Percentiles rank a stretch among this genome's conserved stretches.
phyloP scores from a whole-genome alignment of 1,284 basidiomycete genomes.

The Boletellus dicymbophilus region DNA sequence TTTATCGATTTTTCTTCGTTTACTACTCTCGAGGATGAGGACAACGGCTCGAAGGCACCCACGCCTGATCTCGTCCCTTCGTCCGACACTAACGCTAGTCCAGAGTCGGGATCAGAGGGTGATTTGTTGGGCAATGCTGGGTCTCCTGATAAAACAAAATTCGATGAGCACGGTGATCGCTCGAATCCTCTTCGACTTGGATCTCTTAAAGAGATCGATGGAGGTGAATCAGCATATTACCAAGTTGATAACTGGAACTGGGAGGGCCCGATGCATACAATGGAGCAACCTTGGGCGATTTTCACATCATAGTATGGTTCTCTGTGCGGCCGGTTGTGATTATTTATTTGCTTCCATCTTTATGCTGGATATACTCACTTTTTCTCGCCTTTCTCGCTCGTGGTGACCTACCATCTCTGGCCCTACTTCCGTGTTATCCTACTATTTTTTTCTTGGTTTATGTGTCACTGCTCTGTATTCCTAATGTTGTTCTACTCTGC shows the following conservation, averaged over 20 bases:
- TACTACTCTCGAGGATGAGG: slow-evolving; percentile 57
- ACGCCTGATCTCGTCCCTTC: slow-evolving; percentile 71
- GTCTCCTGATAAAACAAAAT: slow-evolving; percentile 43
- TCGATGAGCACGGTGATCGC: slow-evolving; percentile 43
- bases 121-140: slow-evolving; percentile 42
- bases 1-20: slow-evolving; percentile 71
- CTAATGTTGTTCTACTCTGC: slow-evolving; percentile 40
- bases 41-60: slow-evolving; percentile 58
- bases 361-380: slow-evolving; percentile 39
- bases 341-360: slow-evolving; percentile 40
- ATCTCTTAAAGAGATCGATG: slow-evolving; percentile 70
- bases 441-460: slow-evolving; percentile 38
- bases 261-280: slow-evolving; percentile 62
- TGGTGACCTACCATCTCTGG: slow-evolving; percentile 16
- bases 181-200: slow-evolving; percentile 59
- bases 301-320: slow-evolving; percentile 54
- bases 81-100: slow-evolving; percentile 75
- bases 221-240: slow-evolving; percentile 72
- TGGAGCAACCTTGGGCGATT: slow-evolving; percentile 75
- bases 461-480: slow-evolving; percentile 38
- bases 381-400: slow-evolving; percentile 5
- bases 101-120: slow-evolving; percentile 68
- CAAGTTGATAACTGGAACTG: slow-evolving; percentile 69
- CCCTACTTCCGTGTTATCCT: slow-evolving; percentile 31
- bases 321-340: slow-evolving; percentile 21